Percentiles rank a stretch among this genome's conserved stretches.
Evolutionary conservation across 441 rosid genomes (phyloP).

Genomic region (Adansonia rubrostipa): DNA sequence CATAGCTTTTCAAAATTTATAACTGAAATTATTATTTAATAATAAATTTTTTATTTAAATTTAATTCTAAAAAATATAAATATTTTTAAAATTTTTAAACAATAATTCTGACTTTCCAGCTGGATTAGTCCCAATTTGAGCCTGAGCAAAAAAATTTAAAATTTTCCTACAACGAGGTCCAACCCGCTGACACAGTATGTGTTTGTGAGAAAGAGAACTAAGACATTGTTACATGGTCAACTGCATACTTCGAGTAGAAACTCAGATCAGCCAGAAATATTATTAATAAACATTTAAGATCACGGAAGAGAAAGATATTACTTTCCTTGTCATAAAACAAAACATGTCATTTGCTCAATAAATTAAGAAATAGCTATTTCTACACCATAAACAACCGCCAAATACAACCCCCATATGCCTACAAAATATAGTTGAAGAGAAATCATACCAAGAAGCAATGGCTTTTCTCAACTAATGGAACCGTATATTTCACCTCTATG

Average conservation of each 20-base stretch:
- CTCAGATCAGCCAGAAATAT: not conserved
- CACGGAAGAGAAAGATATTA: not conserved
- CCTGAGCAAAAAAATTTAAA: no score
- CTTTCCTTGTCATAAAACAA: conserved; percentile 15
- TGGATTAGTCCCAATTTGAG: no score
- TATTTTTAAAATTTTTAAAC: no score
- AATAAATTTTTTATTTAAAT: no score
- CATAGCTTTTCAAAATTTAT: no score
- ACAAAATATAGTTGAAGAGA: not conserved
- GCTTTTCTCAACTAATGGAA: conserved; percentile 1
- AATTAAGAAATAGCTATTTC: conserved; percentile 24
- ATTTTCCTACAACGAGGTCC: no score
- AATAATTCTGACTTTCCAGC: no score
- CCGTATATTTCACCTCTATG: conserved; percentile 37
- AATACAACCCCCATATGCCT: conserved; percentile 25
- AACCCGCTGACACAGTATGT: no score
- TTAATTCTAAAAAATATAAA: no score
- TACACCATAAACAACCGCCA: conserved; percentile 32
- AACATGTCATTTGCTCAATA: conserved; percentile 13
- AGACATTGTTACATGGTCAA: not conserved
- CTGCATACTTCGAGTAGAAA: no score
- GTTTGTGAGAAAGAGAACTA: no score
- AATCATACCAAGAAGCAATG: conserved; percentile 5
- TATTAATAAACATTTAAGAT: not conserved
- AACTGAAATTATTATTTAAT: no score